Conservation (phyloP, 495 filamentous ascomycete genomes). For the Tirmania nivea region DNA sequence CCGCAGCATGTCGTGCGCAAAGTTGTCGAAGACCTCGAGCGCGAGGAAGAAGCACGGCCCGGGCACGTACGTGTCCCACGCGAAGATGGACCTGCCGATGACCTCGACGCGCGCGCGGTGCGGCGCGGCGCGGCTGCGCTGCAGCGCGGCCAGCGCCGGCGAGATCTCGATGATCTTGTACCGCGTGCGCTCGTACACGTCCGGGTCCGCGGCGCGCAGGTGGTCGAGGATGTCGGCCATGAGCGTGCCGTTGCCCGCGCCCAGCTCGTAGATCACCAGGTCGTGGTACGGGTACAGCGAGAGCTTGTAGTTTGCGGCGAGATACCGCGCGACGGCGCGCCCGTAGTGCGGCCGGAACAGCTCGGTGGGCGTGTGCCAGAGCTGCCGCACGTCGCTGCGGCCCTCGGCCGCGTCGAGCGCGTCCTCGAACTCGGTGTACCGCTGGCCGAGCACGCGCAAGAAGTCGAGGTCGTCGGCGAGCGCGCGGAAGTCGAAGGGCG, state of each 20-base stretch:
- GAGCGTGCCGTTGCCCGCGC: slow-evolving; percentile 87
- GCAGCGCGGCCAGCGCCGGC: slow-evolving; percentile 49
- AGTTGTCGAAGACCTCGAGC: slow-evolving; percentile 98
- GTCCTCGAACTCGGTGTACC: slow-evolving; percentile 83
- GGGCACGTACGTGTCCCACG: slow-evolving; percentile 68
- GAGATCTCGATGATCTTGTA: slow-evolving; percentile 95
- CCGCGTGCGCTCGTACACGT: slow-evolving; percentile 82
- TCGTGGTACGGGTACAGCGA: slow-evolving; percentile 88
- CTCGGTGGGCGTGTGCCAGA: slow-evolving; percentile 98
- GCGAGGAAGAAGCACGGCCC: slow-evolving; percentile 93
- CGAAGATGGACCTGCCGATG: slow-evolving; percentile 82
- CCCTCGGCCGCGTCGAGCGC: slow-evolving; percentile 42
- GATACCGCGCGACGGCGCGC: slow-evolving; percentile 82
- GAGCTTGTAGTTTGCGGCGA: slow-evolving; percentile 87
- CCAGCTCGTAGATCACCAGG: slow-evolving; percentile 96
- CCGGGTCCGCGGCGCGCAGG: slow-evolving; percentile 70
- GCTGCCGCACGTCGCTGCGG: slow-evolving; percentile 57
- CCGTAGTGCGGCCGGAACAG: slow-evolving; percentile 93
- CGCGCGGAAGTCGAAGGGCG: slow-evolving; percentile 74
- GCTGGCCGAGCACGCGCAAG: slow-evolving; percentile 44
- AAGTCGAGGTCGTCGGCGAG: slow-evolving; percentile 72
- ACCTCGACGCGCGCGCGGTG: slow-evolving; percentile 84
- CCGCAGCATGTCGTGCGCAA: slow-evolving; percentile 80
- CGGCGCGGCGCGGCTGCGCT: slow-evolving; percentile 50
- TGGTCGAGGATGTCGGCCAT: slow-evolving; percentile 97